Conservation (phyloP, 352 stramenopile species). For the Phytophthora kernoviae region DNA sequence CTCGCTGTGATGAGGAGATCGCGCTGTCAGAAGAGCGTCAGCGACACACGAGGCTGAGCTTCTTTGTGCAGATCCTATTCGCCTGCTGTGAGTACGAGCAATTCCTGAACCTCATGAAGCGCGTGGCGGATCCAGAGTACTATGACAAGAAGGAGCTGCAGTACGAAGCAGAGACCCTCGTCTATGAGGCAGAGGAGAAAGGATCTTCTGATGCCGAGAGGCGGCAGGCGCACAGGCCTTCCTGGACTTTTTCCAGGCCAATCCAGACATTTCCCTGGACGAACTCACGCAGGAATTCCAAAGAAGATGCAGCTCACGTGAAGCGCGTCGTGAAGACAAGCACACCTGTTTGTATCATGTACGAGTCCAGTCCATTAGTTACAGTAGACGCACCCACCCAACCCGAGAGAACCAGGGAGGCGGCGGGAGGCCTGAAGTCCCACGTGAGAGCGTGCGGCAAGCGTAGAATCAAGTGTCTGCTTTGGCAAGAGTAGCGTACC, state of each 20-base stretch:
- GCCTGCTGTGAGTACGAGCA: slow-evolving; percentile 84
- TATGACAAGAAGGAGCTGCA: slow-evolving; percentile 84
- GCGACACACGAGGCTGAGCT: slow-evolving; percentile 76
- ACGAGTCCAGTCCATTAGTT: slow-evolving; percentile 36
- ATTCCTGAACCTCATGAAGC: slow-evolving; percentile 86
- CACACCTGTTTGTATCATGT: slow-evolving; percentile 44
- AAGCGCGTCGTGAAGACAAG: slow-evolving; percentile 12
- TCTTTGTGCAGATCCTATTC: slow-evolving; percentile 83
- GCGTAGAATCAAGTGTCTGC: slow-evolving; percentile 11
- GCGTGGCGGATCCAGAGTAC: slow-evolving; percentile 76
- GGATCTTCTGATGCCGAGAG: slow-evolving; percentile 28
- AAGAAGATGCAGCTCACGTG: slow-evolving; percentile 67
- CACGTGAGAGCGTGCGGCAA: slow-evolving; percentile 14
- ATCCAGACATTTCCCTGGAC: slow-evolving; percentile 70
- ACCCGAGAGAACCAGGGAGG: slow-evolving; percentile 22
- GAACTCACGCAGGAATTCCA: slow-evolving; percentile 79
- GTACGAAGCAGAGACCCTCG: slow-evolving; percentile 62
- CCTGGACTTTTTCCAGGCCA: slow-evolving; percentile 72
- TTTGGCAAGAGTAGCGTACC: slow-evolving; percentile 19
- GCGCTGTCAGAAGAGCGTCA: slow-evolving; percentile 71
- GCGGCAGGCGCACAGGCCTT: slow-evolving; percentile 65
- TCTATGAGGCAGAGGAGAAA: slow-evolving; percentile 57
- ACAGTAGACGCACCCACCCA: slow-evolving; percentile 30
- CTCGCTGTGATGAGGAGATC: slow-evolving; percentile 74
- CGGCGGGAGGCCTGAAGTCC: slow-evolving; percentile 20